Evolutionary conservation across 1,284 basidiomycete genomes (phyloP), one percentile per base, ranked within the genome.

Genomic region (Mycosarcoma maydis): DNA sequence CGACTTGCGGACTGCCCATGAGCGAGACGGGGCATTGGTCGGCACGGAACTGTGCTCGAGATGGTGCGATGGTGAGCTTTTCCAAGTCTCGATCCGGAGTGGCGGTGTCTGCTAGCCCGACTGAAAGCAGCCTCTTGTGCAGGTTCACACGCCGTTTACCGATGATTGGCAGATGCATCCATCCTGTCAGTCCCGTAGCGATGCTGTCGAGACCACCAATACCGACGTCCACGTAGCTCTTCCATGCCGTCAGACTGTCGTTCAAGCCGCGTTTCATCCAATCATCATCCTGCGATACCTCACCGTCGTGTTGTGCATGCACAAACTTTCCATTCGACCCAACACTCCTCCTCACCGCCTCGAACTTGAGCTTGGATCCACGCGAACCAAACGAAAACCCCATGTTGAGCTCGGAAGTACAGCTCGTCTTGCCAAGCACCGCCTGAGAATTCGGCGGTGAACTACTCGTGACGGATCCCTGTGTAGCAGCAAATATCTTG

Each of bases 1-100:
- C 66, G 6, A 69, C 59, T 24, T 55, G 41, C 1, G 50, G 44
- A 24, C 45, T 58, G 6, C 66, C 66, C 13, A 62, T 36, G 8
- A 69, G 17, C 0, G 46, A 27, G 3, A 68, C 22, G 3, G 36
- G 38, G 43, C 65, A 68, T 4, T 47, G 27, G 4, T 49, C 19
- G n/a, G n/a, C n/a, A n/a, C n/a, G n/a, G n/a, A n/a, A n/a, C n/a
- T n/a, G n/a, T n/a, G n/a, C n/a, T n/a, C n/a, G n/a, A n/a, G n/a
- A n/a, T n/a, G n/a, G n/a, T n/a, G n/a, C n/a, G n/a, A n/a, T n/a
- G n/a, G n/a, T n/a, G n/a, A n/a, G n/a, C n/a, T n/a, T n/a, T n/a
- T n/a, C n/a, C n/a, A n/a, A n/a, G n/a, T n/a, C n/a, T n/a, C n/a
- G n/a, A n/a, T n/a, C n/a, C n/a, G n/a, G n/a, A n/a, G n/a, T n/a